phyloP scores from a whole-genome alignment of 306 rosid genomes.

The Rosa multiflora region DNA sequence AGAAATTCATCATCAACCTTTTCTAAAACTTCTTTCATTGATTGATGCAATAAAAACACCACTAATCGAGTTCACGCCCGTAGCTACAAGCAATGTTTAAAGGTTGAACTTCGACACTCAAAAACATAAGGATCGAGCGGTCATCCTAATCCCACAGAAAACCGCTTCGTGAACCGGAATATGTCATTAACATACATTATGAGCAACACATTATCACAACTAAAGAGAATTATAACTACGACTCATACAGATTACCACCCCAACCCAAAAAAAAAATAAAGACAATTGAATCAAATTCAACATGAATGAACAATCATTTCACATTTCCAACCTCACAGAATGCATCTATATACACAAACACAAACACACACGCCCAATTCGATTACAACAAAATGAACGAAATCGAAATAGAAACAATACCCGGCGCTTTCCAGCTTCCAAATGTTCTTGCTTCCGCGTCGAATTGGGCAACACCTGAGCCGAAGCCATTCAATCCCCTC shows the following conservation, averaged over 20 bases:
- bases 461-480: constrained; percentile 85
- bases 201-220: background rate
- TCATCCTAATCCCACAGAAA: background rate
- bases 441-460: constrained; percentile 76
- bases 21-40: background rate
- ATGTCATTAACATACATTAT: background rate
- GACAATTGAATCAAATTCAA: background rate
- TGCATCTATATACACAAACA: background rate
- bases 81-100: constrained; percentile 1
- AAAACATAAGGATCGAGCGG: background rate
- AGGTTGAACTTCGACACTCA: background rate
- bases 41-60: background rate
- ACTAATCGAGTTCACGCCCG: background rate
- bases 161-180: background rate
- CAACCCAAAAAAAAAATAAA: no score
- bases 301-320: background rate
- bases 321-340: background rate
- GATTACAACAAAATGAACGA: background rate
- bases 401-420: constrained; percentile 42
- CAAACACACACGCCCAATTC: background rate
- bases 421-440: constrained; percentile 96
- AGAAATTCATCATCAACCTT: background rate
- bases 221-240: background rate
- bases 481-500: constrained; percentile 64
- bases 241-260: background rate